Conservation (phyloP, 2,329 filamentous ascomycete genomes). For the Fusarium chlamydosporum region DNA sequence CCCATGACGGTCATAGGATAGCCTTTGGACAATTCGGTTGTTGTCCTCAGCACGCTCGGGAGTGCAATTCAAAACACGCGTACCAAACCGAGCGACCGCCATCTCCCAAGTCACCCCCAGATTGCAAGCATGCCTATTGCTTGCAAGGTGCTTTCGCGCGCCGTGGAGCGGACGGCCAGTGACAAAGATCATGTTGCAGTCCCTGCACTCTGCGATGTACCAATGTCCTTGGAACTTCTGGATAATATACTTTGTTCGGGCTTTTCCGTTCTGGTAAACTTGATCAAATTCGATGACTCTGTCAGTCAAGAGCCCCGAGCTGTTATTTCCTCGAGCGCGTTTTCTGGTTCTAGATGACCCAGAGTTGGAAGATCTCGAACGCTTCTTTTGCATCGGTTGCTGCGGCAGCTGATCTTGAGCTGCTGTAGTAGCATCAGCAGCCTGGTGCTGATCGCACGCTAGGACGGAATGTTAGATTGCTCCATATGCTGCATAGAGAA, state of each 20-base stretch:
- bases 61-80: slow-evolving; percentile 12
- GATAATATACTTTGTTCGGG: slow-evolving; percentile 9
- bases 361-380: not conserved
- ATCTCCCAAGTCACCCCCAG: accelerated
- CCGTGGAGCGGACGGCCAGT: not conserved
- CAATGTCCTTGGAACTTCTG: not conserved
- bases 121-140: not conserved
- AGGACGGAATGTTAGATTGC: too few species aligned
- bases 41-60: not conserved
- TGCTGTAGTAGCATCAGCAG: not conserved
- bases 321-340: too few species aligned
- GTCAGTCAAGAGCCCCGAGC: not conserved
- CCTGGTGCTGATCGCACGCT: not conserved
- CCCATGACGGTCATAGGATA: not conserved
- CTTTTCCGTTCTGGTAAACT: slow-evolving; percentile 25
- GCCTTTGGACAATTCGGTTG: not conserved
- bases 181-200: not conserved
- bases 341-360: not conserved
- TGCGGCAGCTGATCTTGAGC: not conserved
- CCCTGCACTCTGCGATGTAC: slow-evolving; percentile 31
- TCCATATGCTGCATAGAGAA: not conserved
- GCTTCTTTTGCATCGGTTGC: not conserved
- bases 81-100: slow-evolving; percentile 13
- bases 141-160: slow-evolving; percentile 9
- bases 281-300: slow-evolving; percentile 11